A percentile compares a stretch with the other conserved stretches of the same genome.
Evolutionary conservation across 257 asterid genomes (phyloP).

Genomic region (Solanum boliviense): DNA sequence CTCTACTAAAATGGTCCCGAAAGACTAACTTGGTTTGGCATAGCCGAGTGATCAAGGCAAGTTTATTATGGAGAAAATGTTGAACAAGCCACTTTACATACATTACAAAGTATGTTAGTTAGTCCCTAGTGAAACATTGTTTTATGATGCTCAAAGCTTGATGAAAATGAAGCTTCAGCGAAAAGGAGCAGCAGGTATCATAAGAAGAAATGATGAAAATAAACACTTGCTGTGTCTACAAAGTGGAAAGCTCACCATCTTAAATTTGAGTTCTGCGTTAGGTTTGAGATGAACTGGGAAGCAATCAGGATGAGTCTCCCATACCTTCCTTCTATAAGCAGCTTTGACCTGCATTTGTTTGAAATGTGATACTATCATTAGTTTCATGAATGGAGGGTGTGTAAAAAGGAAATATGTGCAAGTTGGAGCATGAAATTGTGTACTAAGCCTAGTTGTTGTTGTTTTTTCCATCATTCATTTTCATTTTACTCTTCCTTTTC

Average conservation of each 20-base stretch:
- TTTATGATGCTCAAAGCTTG: background rate
- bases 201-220: background rate
- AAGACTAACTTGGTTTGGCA: background rate
- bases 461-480: background rate
- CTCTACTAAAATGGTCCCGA: background rate
- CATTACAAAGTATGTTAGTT: background rate
- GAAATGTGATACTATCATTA: background rate
- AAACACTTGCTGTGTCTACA: background rate
- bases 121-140: background rate
- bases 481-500: background rate
- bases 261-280: conserved; percentile 46
- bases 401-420: background rate
- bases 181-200: background rate
- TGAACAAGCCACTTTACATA: background rate
- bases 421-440: background rate
- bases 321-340: conserved; percentile 53
- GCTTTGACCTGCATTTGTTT: conserved; percentile 39
- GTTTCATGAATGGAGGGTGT: background rate
- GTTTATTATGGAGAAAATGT: background rate
- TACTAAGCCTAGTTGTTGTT: background rate
- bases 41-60: background rate
- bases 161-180: background rate
- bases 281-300: conserved; percentile 43
- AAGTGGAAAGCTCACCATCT: conserved; percentile 26
- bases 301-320: conserved; percentile 81